Conservation (phyloP, 345 rosid genomes). For the Noccaea caerulescens region DNA sequence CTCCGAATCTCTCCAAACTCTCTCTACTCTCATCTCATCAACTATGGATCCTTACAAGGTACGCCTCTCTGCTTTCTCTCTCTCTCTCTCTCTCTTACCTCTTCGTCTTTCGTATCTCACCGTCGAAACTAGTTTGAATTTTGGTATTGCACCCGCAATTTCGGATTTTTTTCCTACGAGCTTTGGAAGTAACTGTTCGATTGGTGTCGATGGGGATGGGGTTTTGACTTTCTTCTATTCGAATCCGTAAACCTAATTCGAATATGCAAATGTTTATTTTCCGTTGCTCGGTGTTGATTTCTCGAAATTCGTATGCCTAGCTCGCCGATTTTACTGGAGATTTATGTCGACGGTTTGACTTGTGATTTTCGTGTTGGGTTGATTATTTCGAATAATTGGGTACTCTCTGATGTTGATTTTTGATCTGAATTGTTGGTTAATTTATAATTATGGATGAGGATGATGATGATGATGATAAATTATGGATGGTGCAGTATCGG, state of each 20-base stretch:
- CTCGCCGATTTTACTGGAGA: background rate
- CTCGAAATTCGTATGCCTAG: background rate
- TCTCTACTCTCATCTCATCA: constrained; percentile 20
- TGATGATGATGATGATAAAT: background rate
- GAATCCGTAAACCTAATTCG: constrained; percentile 1
- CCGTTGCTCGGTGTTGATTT: background rate
- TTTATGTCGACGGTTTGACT: constrained; percentile 8
- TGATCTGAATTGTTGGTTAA: constrained; percentile 8
- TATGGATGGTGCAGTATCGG: constrained; percentile 40
- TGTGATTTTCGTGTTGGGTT: constrained; percentile 8
- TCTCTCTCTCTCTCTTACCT: background rate
- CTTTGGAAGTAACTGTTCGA: constrained; percentile 17
- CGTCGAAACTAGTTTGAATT: background rate
- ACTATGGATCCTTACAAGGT: constrained; percentile 68
- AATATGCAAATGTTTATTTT: background rate
- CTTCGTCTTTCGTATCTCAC: constrained; percentile 45
- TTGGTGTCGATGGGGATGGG: background rate
- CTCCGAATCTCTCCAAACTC: constrained; percentile 27
- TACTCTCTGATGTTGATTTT: background rate
- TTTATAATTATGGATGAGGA: background rate
- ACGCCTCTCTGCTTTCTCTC: background rate
- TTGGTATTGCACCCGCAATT: constrained; percentile 22
- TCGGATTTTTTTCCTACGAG: background rate
- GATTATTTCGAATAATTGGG: background rate
- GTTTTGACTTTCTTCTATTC: constrained; percentile 5